Evolutionary conservation across 495 filamentous ascomycete species (phyloP).

Genomic region (Penicillium canariense): DNA sequence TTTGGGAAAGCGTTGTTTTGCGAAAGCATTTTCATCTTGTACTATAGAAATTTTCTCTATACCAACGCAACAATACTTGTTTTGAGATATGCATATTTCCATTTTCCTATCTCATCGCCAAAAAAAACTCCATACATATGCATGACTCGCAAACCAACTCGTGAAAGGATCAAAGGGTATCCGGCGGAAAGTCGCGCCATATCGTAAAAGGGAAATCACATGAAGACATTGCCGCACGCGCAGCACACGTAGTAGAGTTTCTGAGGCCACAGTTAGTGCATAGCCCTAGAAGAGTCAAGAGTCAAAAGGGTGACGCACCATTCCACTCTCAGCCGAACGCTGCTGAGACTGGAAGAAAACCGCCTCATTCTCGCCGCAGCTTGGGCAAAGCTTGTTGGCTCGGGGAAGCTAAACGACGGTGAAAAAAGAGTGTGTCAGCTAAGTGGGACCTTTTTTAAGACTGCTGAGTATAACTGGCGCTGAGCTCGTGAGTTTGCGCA

Average conservation of each 20-base stretch:
- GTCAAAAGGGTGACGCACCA: slow-evolving; percentile 61
- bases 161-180: slow-evolving; percentile 35
- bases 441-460: slow-evolving; percentile 12
- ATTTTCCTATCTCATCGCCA: slow-evolving; percentile 12
- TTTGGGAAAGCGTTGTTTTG: slow-evolving; percentile 36
- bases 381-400: slow-evolving; percentile 75
- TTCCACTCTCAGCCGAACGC: slow-evolving; percentile 92
- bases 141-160: slow-evolving; percentile 12
- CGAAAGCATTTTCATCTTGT: slow-evolving; percentile 31
- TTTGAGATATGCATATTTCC: not conserved
- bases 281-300: not conserved
- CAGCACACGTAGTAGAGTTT: slow-evolving; percentile 98
- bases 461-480: not conserved
- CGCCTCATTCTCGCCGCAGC: slow-evolving; percentile 78
- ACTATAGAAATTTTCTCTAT: slow-evolving; percentile 23
- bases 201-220: slow-evolving; percentile 39
- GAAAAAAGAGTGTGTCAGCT: slow-evolving; percentile 48
- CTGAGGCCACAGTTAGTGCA: slow-evolving; percentile 40
- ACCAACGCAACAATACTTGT: not conserved
- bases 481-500: not conserved
- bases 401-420: slow-evolving; percentile 69
- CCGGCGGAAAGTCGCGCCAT: slow-evolving; percentile 23
- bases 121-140: slow-evolving; percentile 31
- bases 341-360: slow-evolving; percentile 99
- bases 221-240: slow-evolving; percentile 83